phyloP scores from a whole-genome alignment of 805 yeast genomes.

The Candida broadrunensis region DNA sequence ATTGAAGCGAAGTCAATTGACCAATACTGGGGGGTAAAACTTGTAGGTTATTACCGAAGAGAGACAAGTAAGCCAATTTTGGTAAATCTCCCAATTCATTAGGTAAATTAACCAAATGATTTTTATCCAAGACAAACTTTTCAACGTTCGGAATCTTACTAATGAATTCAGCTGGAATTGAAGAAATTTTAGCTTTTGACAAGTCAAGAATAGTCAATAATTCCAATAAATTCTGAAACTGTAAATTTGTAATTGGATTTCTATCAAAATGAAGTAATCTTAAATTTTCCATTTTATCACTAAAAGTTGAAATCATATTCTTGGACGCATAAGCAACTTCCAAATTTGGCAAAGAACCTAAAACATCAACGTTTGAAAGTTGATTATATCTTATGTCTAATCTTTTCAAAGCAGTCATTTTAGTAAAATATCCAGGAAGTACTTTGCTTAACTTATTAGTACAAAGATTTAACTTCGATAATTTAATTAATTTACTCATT shows the following conservation, averaged over 20 bases:
- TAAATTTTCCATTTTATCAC: conserved; percentile 58
- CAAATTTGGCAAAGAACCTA: conserved; percentile 56
- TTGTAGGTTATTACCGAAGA: conserved; percentile 72
- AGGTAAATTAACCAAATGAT: conserved; percentile 78
- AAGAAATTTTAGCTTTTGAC: conserved; percentile 77
- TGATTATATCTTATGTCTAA: conserved; percentile 78
- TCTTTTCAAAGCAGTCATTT: conserved; percentile 57
- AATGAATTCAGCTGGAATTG: conserved; percentile 65
- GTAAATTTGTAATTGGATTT: conserved; percentile 77
- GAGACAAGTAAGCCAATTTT: conserved; percentile 63
- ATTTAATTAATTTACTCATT: conserved; percentile 54
- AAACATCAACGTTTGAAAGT: conserved; percentile 49
- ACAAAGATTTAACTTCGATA: conserved; percentile 70
- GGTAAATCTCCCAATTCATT: conserved; percentile 57
- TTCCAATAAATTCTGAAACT: conserved; percentile 50
- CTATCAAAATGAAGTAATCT: conserved; percentile 71
- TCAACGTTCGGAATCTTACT: conserved; percentile 63
- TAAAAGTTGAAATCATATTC: conserved; percentile 70
- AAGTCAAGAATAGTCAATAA: conserved; percentile 71
- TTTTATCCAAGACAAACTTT: conserved; percentile 72
- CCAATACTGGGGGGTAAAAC: conserved; percentile 67
- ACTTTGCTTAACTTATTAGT: conserved; percentile 61
- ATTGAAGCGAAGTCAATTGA: conserved; percentile 53
- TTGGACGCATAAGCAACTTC: conserved; percentile 75
- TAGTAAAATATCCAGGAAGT: conserved; percentile 51